Percentiles rank a stretch among this genome's conserved stretches.
These are phyloP conservation scores for Candida freyschussii DNA, from an alignment of 1,139 yeast species.

Conservation along the genomic window DNA sequence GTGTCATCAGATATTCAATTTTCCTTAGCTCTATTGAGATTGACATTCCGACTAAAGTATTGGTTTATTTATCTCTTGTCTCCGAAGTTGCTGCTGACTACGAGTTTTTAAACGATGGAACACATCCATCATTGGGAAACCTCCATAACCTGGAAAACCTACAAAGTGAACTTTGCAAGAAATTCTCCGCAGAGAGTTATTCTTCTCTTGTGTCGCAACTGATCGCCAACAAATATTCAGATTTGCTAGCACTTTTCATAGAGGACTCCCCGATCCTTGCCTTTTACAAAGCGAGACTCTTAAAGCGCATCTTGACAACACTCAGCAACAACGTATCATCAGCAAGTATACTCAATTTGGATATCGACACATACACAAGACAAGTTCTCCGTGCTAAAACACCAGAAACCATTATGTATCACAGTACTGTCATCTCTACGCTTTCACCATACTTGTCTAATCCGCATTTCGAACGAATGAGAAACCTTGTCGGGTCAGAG, in stretches of 20 bases:
- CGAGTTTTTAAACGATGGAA: constrained; percentile 25
- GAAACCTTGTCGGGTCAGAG: constrained; percentile 63
- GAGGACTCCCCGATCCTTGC: constrained; percentile 11
- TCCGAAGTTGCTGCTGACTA: constrained; percentile 35
- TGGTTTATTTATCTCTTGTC: constrained; percentile 28
- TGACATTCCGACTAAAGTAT: constrained; percentile 14
- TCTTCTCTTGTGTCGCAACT: constrained; percentile 10
- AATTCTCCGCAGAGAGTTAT: constrained; percentile 5
- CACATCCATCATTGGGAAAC: constrained; percentile 2
- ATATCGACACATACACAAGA: constrained; percentile 33
- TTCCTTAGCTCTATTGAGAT: constrained; percentile 24
- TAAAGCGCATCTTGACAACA: constrained; percentile 25
- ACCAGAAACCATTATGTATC: constrained; percentile 32
- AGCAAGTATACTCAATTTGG: constrained; percentile 19
- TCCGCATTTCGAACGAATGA: constrained; percentile 42
- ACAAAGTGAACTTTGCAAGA: too few species aligned
- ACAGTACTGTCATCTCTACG: constrained; percentile 35
- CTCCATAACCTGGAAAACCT: too few species aligned
- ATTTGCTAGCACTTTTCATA: constrained; percentile 1
- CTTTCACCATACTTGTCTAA: constrained; percentile 34
- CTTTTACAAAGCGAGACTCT: constrained; percentile 27
- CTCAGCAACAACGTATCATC: constrained; percentile 8
- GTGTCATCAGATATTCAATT: constrained; percentile 23
- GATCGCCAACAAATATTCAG: constrained; percentile 2
- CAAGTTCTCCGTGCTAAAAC: constrained; percentile 23